Evolutionary conservation across 2,329 filamentous ascomycete genomes (phyloP).

Genomic region (Thermoascus crustaceus): DNA sequence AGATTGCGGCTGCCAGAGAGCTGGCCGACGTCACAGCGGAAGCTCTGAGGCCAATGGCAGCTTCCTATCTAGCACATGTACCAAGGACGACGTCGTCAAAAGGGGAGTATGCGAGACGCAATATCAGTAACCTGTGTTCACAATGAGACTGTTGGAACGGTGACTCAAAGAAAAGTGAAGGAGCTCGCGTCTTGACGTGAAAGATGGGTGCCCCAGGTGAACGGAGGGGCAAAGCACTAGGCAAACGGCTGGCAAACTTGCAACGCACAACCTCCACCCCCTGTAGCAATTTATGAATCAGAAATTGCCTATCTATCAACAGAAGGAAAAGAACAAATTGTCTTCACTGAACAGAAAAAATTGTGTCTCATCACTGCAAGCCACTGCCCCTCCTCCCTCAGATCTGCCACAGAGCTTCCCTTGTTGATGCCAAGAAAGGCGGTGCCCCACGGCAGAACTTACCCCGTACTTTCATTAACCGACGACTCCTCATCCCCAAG

Average conservation of each 20-base stretch:
- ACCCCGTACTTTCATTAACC: conserved; percentile 12
- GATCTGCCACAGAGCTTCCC: background rate
- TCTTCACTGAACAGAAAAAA: background rate
- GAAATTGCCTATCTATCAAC: background rate
- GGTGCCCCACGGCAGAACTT: conserved; percentile 1
- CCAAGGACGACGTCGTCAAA: too few relatives aligned
- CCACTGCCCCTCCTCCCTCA: background rate
- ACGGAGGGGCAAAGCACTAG: conserved; percentile 1
- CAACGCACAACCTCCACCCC: background rate
- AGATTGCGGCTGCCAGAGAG: background rate
- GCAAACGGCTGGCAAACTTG: background rate
- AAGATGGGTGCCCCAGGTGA: conserved; percentile 1
- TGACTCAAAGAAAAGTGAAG: too few relatives aligned
- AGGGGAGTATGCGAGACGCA: too few relatives aligned
- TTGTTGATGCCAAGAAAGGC: conserved; percentile 1
- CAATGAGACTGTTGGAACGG: too few relatives aligned
- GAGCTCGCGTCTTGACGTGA: too few relatives aligned
- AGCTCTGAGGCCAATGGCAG: background rate
- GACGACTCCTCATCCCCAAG: conserved; percentile 8
- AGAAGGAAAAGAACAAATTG: conserved; percentile 2
- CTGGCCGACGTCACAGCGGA: conserved; percentile 1
- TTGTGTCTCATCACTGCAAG: background rate
- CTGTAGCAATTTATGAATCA: background rate
- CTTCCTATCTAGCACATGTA: conserved; percentile 1
- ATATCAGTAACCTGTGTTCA: too few relatives aligned